A percentile compares a stretch with the other conserved stretches of the same genome.
Evolutionary conservation across 352 stramenopile species (phyloP).

Genomic region (Pythium aphanidermatum): DNA sequence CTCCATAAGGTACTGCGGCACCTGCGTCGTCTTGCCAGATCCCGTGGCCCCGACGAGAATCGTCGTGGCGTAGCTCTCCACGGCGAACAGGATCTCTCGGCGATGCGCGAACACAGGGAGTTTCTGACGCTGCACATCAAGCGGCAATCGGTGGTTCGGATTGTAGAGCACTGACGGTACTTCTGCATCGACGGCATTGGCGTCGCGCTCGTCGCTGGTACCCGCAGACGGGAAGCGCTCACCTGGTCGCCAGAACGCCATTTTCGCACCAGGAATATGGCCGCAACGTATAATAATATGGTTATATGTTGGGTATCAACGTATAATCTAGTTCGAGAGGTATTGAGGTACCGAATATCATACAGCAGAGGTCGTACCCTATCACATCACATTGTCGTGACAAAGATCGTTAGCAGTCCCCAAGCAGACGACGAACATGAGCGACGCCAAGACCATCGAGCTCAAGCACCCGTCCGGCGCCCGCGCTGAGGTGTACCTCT

Average conservation of each 20-base stretch:
- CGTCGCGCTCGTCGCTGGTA: conserved; percentile 9
- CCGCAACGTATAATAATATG: no score
- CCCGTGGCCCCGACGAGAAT: conserved; percentile 92
- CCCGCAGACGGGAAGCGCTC: conserved; percentile 18
- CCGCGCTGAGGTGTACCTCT: conserved; percentile 80
- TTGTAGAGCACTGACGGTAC: conserved; percentile 50
- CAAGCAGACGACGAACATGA: conserved; percentile 1
- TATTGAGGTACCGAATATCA: neutral
- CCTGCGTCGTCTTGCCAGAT: conserved; percentile 91
- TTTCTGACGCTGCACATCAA: conserved; percentile 46
- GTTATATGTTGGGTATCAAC: conserved; percentile 8
- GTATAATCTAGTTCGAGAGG: no score
- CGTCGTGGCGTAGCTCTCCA: conserved; percentile 85
- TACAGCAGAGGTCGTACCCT: neutral
- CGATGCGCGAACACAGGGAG: conserved; percentile 88
- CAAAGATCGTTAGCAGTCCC: no score
- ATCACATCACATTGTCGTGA: neutral
- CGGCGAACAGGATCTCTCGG: conserved; percentile 84
- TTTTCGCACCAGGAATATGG: no score
- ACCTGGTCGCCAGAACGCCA: conserved; percentile 72
- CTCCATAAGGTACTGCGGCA: conserved; percentile 90
- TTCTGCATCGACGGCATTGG: conserved; percentile 24
- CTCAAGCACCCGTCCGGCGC: conserved; percentile 65
- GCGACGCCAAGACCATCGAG: conserved; percentile 23
- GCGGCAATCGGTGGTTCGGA: conserved; percentile 47